Evolutionary conservation across 2,329 filamentous ascomycete genomes (phyloP).

Genomic region (Tolypocladium inflatum): DNA sequence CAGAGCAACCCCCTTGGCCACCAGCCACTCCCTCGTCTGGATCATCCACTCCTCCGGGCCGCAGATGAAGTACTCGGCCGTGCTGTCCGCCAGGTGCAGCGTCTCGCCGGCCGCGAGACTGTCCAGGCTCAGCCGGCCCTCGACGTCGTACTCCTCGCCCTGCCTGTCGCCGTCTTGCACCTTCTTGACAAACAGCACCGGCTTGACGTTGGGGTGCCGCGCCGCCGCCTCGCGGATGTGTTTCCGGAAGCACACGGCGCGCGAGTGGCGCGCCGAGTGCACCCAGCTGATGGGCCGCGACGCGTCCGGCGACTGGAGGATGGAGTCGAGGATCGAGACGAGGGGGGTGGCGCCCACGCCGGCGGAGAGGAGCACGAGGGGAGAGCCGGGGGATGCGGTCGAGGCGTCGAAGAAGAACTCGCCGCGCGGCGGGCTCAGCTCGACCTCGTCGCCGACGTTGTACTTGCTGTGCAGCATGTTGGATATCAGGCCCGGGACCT

Average conservation of each 20-base stretch:
- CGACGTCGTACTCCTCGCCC: constrained; percentile 47
- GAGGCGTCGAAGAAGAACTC: constrained; percentile 52
- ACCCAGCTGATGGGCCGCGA: constrained; percentile 49
- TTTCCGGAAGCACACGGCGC: constrained; percentile 43
- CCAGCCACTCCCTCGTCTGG: constrained; percentile 40
- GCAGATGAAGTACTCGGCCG: constrained; percentile 58
- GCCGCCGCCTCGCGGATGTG: constrained; percentile 34
- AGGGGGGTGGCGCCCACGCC: constrained; percentile 62
- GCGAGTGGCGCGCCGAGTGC: constrained; percentile 45
- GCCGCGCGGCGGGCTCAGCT: constrained; percentile 45
- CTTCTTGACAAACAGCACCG: constrained; percentile 41
- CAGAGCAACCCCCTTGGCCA: constrained; percentile 39
- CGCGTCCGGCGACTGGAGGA: constrained; percentile 23
- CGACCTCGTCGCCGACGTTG: constrained; percentile 40
- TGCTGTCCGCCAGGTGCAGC: constrained; percentile 40
- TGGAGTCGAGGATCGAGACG: constrained; percentile 52
- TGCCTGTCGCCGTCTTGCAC: constrained; percentile 28
- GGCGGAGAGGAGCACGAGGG: constrained; percentile 56
- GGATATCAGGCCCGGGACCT: constrained; percentile 38
- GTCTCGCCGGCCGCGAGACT: constrained; percentile 37
- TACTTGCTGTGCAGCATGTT: constrained; percentile 41
- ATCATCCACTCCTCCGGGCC: constrained; percentile 61
- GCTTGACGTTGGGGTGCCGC: constrained; percentile 14
- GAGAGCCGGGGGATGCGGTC: constrained; percentile 31
- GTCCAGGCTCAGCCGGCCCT: constrained; percentile 45